Percentiles rank a stretch among this genome's conserved stretches.
These are phyloP conservation scores for Bacidia gigantensis DNA, from an alignment of 495 filamentous ascomycete species.

Conservation along the genomic window DNA sequence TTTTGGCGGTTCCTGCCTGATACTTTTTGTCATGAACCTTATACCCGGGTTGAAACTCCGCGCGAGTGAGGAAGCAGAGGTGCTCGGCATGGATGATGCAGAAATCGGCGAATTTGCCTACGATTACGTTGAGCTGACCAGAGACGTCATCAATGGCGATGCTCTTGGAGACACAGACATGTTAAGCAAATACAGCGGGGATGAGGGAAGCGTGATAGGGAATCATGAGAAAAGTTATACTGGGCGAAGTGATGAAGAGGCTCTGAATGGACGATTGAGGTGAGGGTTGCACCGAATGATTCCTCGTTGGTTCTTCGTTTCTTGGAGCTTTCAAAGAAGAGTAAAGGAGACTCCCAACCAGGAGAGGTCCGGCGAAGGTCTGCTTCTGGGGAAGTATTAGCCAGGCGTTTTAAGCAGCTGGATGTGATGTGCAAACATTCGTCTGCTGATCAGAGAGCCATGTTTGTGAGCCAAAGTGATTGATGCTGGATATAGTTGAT, in stretches of 20 bases:
- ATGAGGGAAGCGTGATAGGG: slow-evolving; percentile 13
- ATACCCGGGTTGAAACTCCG: slow-evolving; percentile 75
- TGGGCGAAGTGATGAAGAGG: slow-evolving; percentile 9
- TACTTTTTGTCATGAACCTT: slow-evolving; percentile 77
- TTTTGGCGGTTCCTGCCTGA: slow-evolving; percentile 72
- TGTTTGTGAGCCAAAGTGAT: no score
- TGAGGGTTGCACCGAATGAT: neutral
- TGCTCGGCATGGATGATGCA: slow-evolving; percentile 83
- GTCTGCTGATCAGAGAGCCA: no score
- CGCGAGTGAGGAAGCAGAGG: slow-evolving; percentile 70
- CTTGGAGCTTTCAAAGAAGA: no score
- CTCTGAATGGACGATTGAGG: slow-evolving; percentile 5
- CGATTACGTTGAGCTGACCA: slow-evolving; percentile 86
- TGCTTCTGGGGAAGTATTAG: no score
- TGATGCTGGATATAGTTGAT: no score
- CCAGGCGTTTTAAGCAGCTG: no score
- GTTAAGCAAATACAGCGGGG: slow-evolving; percentile 16
- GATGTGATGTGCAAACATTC: no score
- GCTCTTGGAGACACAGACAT: slow-evolving; percentile 21
- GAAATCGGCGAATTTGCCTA: slow-evolving; percentile 98
- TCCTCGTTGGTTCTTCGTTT: no score
- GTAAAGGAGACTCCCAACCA: no score
- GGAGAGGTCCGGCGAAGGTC: no score
- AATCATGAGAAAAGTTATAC: slow-evolving; percentile 15
- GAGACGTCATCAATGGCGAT: slow-evolving; percentile 61